These are phyloP conservation scores for Ceratocystis eucalypticola DNA, from an alignment of 2,329 filamentous ascomycete genomes.

Conservation along the genomic window DNA sequence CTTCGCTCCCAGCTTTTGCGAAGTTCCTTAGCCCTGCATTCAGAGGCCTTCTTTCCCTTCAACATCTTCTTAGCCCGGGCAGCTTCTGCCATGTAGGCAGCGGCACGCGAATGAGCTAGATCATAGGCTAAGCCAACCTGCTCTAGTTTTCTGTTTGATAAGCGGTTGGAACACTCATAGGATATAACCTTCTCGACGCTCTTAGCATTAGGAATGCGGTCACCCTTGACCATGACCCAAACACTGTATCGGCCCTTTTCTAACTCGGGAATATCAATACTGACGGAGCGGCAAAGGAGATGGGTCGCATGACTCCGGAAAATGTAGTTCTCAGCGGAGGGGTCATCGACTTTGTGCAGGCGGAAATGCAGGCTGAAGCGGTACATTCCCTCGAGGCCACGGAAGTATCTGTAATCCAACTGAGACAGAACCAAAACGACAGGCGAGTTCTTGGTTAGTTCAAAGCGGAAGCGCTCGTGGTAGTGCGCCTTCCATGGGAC, in stretches of 20 bases:
- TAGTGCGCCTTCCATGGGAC: constrained; percentile 50
- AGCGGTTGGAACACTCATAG: constrained; percentile 33
- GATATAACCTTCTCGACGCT: constrained; percentile 46
- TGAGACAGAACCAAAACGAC: constrained; percentile 48
- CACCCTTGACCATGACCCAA: constrained; percentile 41
- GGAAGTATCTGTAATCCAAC: constrained; percentile 49
- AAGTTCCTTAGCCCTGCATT: constrained; percentile 33
- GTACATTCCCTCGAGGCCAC: constrained; percentile 47
- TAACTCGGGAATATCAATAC: constrained; percentile 43
- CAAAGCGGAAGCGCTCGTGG: constrained; percentile 48
- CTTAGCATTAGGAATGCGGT: constrained; percentile 30
- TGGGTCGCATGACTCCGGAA: constrained; percentile 47
- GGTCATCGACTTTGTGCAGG: constrained; percentile 32
- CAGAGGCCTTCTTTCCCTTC: constrained; percentile 36
- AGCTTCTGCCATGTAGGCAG: constrained; percentile 37
- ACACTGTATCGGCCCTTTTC: constrained; percentile 44
- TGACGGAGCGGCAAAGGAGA: constrained; percentile 44
- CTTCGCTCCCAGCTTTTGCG: constrained; percentile 38
- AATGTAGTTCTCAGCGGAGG: constrained; percentile 44
- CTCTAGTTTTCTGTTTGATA: constrained; percentile 42
- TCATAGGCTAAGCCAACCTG: constrained; percentile 47
- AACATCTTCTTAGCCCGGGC: constrained; percentile 37
- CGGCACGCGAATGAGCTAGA: constrained; percentile 45
- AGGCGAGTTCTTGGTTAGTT: constrained; percentile 41
- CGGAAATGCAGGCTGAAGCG: constrained; percentile 37